Evolutionary conservation across 768 basidiomycete genomes (phyloP).

Genomic region (Ephemerocybe angulata): DNA sequence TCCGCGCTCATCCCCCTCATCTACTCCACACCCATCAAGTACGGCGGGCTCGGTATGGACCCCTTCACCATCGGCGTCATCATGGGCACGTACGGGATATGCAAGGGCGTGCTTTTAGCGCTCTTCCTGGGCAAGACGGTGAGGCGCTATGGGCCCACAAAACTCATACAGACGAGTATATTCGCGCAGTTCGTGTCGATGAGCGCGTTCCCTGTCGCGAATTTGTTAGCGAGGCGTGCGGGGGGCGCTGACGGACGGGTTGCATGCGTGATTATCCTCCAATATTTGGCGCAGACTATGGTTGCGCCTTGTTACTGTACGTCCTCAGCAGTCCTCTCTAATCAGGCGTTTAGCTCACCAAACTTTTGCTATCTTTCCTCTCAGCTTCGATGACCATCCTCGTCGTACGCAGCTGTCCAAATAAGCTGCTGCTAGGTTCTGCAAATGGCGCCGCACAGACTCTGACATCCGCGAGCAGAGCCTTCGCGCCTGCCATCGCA

Average conservation of each 20-base stretch:
- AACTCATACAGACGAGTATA: constrained; percentile 40
- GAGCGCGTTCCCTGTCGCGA: constrained; percentile 33
- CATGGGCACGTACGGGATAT: constrained; percentile 44
- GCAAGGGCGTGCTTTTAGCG: constrained; percentile 49
- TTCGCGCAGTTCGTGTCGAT: constrained; percentile 23
- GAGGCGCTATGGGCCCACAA: constrained; percentile 51
- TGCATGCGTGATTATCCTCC: constrained; percentile 28
- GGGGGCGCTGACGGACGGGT: constrained; percentile 32
- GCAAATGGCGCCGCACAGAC: constrained; percentile 57
- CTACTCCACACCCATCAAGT: constrained; percentile 54
- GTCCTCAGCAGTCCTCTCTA: constrained; percentile 11
- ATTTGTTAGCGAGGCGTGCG: constrained; percentile 29
- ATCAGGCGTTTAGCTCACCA: neutral
- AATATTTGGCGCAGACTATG: constrained; percentile 26
- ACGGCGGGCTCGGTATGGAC: constrained; percentile 64
- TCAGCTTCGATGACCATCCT: constrained; percentile 34
- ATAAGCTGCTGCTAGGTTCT: constrained; percentile 42
- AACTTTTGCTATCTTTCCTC: constrained; percentile 4
- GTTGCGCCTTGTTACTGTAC: constrained; percentile 35
- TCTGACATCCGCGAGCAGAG: constrained; percentile 42
- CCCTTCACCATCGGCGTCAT: constrained; percentile 61
- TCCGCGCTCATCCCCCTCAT: constrained; percentile 38
- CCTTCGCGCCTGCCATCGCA: constrained; percentile 50
- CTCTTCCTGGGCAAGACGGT: constrained; percentile 49
- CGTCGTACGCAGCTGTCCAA: constrained; percentile 40